Conservation (phyloP, 2,329 filamentous ascomycete genomes). For the Clonostachys chloroleuca region DNA sequence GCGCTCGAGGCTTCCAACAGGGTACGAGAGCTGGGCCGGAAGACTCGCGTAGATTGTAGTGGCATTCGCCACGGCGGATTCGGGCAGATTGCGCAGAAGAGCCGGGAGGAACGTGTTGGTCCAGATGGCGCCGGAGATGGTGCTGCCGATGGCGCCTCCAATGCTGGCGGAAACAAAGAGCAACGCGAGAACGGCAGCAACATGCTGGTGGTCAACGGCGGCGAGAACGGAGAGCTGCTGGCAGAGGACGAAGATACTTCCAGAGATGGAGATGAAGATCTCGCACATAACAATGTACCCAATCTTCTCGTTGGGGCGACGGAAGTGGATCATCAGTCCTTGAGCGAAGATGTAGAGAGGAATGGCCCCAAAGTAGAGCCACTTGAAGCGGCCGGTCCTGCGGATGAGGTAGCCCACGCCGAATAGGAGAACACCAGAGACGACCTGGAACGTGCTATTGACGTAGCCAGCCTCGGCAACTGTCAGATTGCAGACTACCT, state of each 20-base stretch:
- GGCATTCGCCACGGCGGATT: slow-evolving; percentile 17
- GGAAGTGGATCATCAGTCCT: slow-evolving; percentile 29
- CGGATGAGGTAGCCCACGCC: slow-evolving; percentile 41
- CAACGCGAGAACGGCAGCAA: slow-evolving; percentile 43
- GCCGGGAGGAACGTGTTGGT: slow-evolving; percentile 30
- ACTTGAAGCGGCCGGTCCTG: slow-evolving; percentile 42
- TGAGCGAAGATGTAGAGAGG: slow-evolving; percentile 51
- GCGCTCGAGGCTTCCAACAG: slow-evolving; percentile 29
- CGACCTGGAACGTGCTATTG: slow-evolving; percentile 43
- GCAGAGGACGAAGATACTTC: slow-evolving; percentile 47
- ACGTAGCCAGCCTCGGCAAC: slow-evolving; percentile 41
- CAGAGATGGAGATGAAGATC: slow-evolving; percentile 47
- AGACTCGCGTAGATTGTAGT: slow-evolving; percentile 36
- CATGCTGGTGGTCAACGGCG: slow-evolving; percentile 46
- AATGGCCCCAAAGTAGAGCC: slow-evolving; percentile 32
- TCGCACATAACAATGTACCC: slow-evolving; percentile 48
- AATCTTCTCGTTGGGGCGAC: slow-evolving; percentile 29
- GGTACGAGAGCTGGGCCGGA: slow-evolving; percentile 28
- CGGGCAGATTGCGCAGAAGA: slow-evolving; percentile 31
- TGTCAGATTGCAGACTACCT: slow-evolving; percentile 40
- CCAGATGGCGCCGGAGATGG: slow-evolving; percentile 35
- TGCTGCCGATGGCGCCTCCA: slow-evolving; percentile 38
- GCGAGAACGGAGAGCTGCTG: slow-evolving; percentile 56
- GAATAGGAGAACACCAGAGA: slow-evolving; percentile 43
- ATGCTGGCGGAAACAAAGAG: slow-evolving; percentile 37